Base-by-base conservation (phyloP, 2,329 filamentous ascomycete genomes). In the Aureobasidium sp. region DNA sequence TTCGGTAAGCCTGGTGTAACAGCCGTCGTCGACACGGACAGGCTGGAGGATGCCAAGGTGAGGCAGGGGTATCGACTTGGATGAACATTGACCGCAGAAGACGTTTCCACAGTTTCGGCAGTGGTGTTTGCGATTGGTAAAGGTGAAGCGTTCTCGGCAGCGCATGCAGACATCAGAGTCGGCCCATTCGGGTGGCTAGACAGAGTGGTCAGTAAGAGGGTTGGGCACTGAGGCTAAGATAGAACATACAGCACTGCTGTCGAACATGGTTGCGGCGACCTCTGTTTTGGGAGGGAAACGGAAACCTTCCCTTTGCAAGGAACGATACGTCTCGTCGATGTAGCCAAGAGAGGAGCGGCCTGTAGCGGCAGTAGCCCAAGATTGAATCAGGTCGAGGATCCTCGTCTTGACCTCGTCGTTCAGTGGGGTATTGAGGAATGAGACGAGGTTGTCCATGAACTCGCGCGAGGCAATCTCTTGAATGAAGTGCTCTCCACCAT, bases 151-250 rank as follows among this genome's bases (percentile, higher is more conserved):
- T 13, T 93, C 97, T 67, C 94, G 86, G 74, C 94, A 99, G 72
- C 94, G 88, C 91, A 99, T 97, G 74, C 94, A 99, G 36, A 99
- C 93, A 70, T 99, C 94, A 11, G 93, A 97, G 76, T 99, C 94
- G 55, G 87, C 86, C 94, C 94, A 99, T 76, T 99, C 94, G 0
- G 94, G 94, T 10, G 94, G 94, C 87, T 96, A 68, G n/a, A 30
- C 11, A 60, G 48, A 25, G 34, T 48, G 34, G 37, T 66, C 50
- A 63, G 51, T 45, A 60, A 60, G 37, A n/a, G 29, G n/a, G 44
- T 16, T 6, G 13, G 2, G 21, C 34, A 51, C 30, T 13, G 62
- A 37, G 32, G 47, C 16, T 59, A 41, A 41, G 42, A 36, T 61
- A 11, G 14, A 39, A 81, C 88, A 73, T 83, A 96, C 91, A 64